Evolutionary conservation across 495 filamentous ascomycete genomes (phyloP), one percentile per base, ranked within the genome.

Genomic region (Pyrenopolyporus hunteri): DNA sequence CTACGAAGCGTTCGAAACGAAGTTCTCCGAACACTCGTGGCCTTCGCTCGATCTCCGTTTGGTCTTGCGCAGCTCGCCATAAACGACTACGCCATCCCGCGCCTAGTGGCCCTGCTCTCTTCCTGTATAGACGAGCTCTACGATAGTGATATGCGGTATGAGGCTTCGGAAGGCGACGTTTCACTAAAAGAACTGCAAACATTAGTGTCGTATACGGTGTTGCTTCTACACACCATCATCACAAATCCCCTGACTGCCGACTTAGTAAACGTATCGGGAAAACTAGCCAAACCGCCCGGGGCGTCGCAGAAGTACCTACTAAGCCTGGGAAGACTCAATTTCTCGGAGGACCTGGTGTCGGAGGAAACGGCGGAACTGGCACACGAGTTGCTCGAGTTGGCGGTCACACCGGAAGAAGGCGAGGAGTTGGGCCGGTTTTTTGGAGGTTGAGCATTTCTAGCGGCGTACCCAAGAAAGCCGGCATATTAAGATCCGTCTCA

Each of bases 341-440:
- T 79, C 49, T 72, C 73, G 3, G 79, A 80, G 17, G 76, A 78
- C 33, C 49, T 78, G 25, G 70, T 80, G 1, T 67, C 79, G 23
- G 79, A 82, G 52, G 71, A 77, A 14, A 80, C 76, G n/a, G 71
- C 71, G 10, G 79, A 82, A 48, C 56, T 75, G 40, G 79, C 79
- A 14, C 75, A 80, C 31, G 76, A 79, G 49, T 40, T 82, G 31
- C 59, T 82, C 1, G 77, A 80, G 66, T 36, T 79, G 46, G 75
- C 73, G 2, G 78, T 78, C 3, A 79, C 75, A 13, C 73, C 75
- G 0, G 77, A 79, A 20, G 76, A 78, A 23, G 76, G 72, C 3
- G 72, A 77, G 49, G 73, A 62, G 37, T 57, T 81, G 23, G 68
- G 73, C 6, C 68, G 71, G 35, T 67, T 76, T 25, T 80, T 81